Evolutionary conservation across 2,329 filamentous ascomycete species (phyloP).

Genomic region (Colletotrichum kahawae): DNA sequence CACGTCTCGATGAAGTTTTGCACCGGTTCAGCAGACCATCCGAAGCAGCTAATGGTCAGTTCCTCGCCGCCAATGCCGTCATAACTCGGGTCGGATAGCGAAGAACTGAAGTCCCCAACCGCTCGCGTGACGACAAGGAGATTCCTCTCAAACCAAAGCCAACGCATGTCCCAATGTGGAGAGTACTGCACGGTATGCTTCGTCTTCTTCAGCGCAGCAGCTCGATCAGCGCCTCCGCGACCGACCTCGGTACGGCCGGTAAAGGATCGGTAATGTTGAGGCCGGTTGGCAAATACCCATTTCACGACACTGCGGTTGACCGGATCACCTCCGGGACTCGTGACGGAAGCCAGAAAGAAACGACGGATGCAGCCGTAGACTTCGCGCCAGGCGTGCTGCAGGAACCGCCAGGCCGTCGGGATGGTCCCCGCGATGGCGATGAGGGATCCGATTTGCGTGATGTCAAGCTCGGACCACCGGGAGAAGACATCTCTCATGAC

Average conservation of each 20-base stretch:
- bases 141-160: slow-evolving; percentile 54
- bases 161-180: slow-evolving; percentile 48
- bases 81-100: slow-evolving; percentile 45
- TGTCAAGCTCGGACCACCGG: slow-evolving; percentile 49
- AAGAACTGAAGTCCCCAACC: slow-evolving; percentile 39
- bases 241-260: slow-evolving; percentile 47
- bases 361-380: slow-evolving; percentile 43
- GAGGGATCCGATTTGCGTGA: slow-evolving; percentile 49
- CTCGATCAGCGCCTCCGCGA: slow-evolving; percentile 37
- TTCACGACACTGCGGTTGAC: slow-evolving; percentile 49
- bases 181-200: slow-evolving; percentile 46
- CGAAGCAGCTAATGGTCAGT: slow-evolving; percentile 53
- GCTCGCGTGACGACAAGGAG: slow-evolving; percentile 51
- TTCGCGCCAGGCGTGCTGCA: slow-evolving; percentile 40
- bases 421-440: slow-evolving; percentile 48
- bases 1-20: slow-evolving; percentile 49
- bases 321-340: slow-evolving; percentile 47
- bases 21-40: slow-evolving; percentile 54
- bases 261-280: slow-evolving; percentile 44
- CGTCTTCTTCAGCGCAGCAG: slow-evolving; percentile 45
- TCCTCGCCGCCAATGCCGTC: slow-evolving; percentile 52
- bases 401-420: slow-evolving; percentile 43
- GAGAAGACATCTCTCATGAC: slow-evolving; percentile 40
- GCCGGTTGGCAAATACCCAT: slow-evolving; percentile 48
- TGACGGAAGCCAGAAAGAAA: slow-evolving; percentile 49